Base-by-base conservation (phyloP, 805 yeast genomes). In the Zygosaccharomyces gambellarensis region DNA sequence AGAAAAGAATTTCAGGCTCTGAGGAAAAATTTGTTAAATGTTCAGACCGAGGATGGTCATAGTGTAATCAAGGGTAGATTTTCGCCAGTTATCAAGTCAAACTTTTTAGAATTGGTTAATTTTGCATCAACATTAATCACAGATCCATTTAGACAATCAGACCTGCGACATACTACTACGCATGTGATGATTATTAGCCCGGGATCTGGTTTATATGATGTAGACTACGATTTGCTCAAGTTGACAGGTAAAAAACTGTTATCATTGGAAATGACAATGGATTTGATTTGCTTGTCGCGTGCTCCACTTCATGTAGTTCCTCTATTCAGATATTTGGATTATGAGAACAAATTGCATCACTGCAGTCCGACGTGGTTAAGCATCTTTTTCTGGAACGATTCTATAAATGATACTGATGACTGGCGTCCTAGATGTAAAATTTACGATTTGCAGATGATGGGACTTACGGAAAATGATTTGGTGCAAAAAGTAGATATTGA, bases 381-480 rank as follows among this genome's bases (percentile, higher is more conserved):
- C 63, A 85, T 90, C 11, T 90, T 96, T 0, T 94, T 86, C 61
- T 94, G 95, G 87, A 81, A 78, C 47, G 87, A 85, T 44, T 62
- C 68, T 34, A 62, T 58, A 49, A 71, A 63, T 66, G 68, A 58
- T 23, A 72, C 73, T 29, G 57, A 55, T 22, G 85, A 80, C 56
- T 92, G 98, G 97, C 78, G 85, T n/a, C 97, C 99, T 0, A 74
- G 94, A 31, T 90, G 97, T 67, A 89, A 88, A 59, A 90, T 94
- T 45, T 92, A 94, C 65, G 98, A 92, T 60, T 69, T 94, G 17
- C 98, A 94, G 65, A 94, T 94, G 97, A 92, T 92, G 95, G 98
- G 98, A 0, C 79, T 94, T 6, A 89, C 92, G 84, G 98, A 92
- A 60, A 88, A 87, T 58, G 97, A 94, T 60, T 72, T 83, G 49